A percentile compares a stretch with the other conserved stretches of the same genome.
Conservation (phyloP, 768 basidiomycete species). For the Holtermannia corniformis region DNA sequence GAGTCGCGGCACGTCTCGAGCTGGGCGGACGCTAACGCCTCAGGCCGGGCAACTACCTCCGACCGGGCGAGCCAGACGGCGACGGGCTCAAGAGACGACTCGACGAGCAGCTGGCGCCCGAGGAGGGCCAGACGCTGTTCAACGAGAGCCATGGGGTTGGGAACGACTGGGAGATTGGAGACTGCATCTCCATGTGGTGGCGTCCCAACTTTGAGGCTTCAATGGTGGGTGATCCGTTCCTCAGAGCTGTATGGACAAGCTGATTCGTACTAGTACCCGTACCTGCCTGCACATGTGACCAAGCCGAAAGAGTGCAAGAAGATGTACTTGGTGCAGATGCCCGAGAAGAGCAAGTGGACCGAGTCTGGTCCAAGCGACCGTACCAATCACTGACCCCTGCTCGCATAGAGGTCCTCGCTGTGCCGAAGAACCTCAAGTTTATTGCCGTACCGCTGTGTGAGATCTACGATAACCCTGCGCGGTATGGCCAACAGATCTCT, state of each 20-base stretch:
- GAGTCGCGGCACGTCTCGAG: background rate
- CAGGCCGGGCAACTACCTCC: conserved; percentile 96
- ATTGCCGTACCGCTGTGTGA: conserved; percentile 94
- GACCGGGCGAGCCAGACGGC: conserved; percentile 87
- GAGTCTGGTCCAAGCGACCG: background rate
- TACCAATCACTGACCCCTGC: background rate
- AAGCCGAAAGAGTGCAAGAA: conserved; percentile 99
- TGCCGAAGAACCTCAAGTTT: conserved; percentile 98
- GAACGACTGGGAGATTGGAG: conserved; percentile 92
- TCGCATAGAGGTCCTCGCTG: conserved; percentile 75
- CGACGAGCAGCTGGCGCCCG: conserved; percentile 67
- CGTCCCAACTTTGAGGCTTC: conserved; percentile 97
- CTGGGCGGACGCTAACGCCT: too few species aligned
- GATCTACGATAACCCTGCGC: conserved; percentile 91
- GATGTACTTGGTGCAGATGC: conserved; percentile 89
- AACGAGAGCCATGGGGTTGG: conserved; percentile 56
- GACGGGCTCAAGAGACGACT: conserved; percentile 81
- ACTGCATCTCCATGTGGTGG: conserved; percentile 98
- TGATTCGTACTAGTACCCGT: conserved; percentile 60
- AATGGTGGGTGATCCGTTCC: conserved; percentile 58
- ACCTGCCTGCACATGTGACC: conserved; percentile 88
- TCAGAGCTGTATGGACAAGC: background rate
- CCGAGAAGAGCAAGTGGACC: conserved; percentile 66
- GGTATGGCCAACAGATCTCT: conserved; percentile 83
- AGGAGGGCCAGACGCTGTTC: conserved; percentile 6